A percentile compares a stretch with the other conserved stretches of the same genome.
phyloP scores from a whole-genome alignment of 805 yeast species.

The Wickerhamomyces chambardii region DNA sequence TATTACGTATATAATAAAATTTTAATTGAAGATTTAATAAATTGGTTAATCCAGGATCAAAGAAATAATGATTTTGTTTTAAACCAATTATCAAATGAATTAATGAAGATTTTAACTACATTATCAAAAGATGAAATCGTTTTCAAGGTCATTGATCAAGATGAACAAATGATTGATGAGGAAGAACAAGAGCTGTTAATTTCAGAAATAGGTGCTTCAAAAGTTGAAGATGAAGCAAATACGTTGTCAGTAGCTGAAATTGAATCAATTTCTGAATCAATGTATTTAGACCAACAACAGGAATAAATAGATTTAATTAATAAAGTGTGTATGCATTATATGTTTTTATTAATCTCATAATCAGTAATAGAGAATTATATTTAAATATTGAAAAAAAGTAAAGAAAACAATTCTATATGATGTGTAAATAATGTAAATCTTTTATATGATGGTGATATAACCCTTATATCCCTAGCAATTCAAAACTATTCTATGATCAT shows the following conservation, averaged over 20 bases:
- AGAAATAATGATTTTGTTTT: conserved; percentile 50
- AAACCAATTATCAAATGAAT: conserved; percentile 58
- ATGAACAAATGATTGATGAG: conserved; percentile 19
- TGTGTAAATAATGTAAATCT: too few species aligned
- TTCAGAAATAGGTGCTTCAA: too few species aligned
- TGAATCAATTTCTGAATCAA: conserved; percentile 47
- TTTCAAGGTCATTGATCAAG: conserved; percentile 42
- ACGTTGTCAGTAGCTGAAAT: conserved; percentile 44
- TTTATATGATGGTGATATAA: too few species aligned
- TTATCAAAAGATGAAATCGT: conserved; percentile 38
- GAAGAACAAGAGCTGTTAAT: conserved; percentile 6
- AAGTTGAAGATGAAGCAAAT: conserved; percentile 23
- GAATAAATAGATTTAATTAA: not conserved
- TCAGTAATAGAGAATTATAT: too few species aligned
- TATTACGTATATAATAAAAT: conserved; percentile 79
- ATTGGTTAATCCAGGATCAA: conserved; percentile 58
- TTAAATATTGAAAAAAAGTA: too few species aligned
- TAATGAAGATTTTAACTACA: conserved; percentile 30
- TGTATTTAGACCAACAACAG: conserved; percentile 19
- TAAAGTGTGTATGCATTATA: too few species aligned
- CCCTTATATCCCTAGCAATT: too few species aligned
- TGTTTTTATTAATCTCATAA: too few species aligned
- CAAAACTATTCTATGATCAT: too few species aligned
- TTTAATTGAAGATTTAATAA: conserved; percentile 65
- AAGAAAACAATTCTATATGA: too few species aligned